Evolutionary conservation across 352 stramenopile genomes (phyloP).

Genomic region (Pythium sukuiense): DNA sequence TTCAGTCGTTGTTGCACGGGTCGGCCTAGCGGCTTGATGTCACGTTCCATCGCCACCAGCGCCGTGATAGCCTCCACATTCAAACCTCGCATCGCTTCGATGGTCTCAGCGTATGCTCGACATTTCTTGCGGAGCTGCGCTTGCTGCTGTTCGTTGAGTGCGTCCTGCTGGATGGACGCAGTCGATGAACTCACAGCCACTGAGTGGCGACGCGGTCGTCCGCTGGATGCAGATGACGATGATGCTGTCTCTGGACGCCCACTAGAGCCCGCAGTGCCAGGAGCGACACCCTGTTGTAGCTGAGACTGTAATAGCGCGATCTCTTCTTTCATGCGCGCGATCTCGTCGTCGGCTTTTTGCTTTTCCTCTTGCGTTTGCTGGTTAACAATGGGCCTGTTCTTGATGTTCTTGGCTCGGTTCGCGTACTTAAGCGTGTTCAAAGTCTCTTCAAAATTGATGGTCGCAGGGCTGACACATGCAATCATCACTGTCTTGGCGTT

Average conservation of each 20-base stretch:
- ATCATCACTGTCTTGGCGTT: slow-evolving; percentile 93
- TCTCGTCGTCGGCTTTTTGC: slow-evolving; percentile 50
- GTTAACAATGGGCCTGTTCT: slow-evolving; percentile 98
- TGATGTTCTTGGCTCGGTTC: slow-evolving; percentile 99
- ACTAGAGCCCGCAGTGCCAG: slow-evolving; percentile 20
- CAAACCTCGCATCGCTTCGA: slow-evolving; percentile 56
- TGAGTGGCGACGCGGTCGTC: slow-evolving; percentile 16
- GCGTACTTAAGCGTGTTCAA: slow-evolving; percentile 98
- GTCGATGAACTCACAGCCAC: slow-evolving; percentile 25
- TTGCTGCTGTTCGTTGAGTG: slow-evolving; percentile 30
- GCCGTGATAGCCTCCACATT: slow-evolving; percentile 69
- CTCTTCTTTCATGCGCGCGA: slow-evolving; percentile 76
- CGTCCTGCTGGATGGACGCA: slow-evolving; percentile 2
- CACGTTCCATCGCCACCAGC: slow-evolving; percentile 73
- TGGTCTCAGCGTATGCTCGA: slow-evolving; percentile 39
- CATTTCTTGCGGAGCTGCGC: slow-evolving; percentile 42
- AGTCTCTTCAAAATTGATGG: slow-evolving; percentile 93
- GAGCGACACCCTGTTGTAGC: slow-evolving; percentile 38
- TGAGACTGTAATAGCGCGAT: slow-evolving; percentile 73
- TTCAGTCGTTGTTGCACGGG: slow-evolving; percentile 79
- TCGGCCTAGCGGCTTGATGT: slow-evolving; percentile 69
- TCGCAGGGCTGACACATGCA: slow-evolving; percentile 76
- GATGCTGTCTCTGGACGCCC: slow-evolving; percentile 19
- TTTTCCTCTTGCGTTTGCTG: slow-evolving; percentile 60
- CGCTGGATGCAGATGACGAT: slow-evolving; percentile 10